A percentile compares a stretch with the other conserved stretches of the same genome.
Evolutionary conservation across 75 land plant genomes (phyloP).

Genomic region (Pseudotsuga menziesii): DNA sequence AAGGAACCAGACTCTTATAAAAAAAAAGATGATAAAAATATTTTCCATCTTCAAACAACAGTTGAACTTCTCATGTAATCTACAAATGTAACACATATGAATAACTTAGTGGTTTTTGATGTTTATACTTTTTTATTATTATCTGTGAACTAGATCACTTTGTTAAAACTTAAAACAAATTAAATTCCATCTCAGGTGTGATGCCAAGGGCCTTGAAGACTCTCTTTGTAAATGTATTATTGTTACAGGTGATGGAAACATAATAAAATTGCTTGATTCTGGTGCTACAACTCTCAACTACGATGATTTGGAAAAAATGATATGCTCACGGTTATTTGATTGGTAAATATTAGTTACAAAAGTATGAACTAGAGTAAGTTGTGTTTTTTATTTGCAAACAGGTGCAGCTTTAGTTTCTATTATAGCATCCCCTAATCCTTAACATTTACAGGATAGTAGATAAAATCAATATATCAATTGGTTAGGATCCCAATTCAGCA

Average conservation of each 20-base stretch:
- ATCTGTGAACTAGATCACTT: not conserved
- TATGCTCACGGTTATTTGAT: no score
- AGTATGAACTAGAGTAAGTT: not conserved
- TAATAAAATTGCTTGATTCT: no score
- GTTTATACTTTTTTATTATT: not conserved
- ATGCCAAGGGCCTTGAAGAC: constrained; percentile 64
- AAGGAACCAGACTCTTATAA: constrained; percentile 69
- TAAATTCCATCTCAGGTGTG: constrained; percentile 51
- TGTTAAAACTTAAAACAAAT: not conserved
- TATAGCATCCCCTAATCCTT: not conserved
- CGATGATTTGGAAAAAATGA: no score
- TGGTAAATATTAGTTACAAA: no score
- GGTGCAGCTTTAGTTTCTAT: not conserved
- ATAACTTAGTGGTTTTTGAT: not conserved
- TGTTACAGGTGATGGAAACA: no score
- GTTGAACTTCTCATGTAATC: constrained; percentile 72
- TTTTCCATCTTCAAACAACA: constrained; percentile 54
- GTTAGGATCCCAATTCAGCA: constrained; percentile 83
- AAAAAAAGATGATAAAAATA: constrained; percentile 58
- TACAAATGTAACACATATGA: not conserved
- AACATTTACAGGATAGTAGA: constrained; percentile 70
- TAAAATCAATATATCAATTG: constrained; percentile 87
- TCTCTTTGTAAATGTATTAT: constrained; percentile 76
- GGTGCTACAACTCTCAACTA: no score
- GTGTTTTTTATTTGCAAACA: not conserved